These are phyloP conservation scores for Camelina sativa DNA, from an alignment of 345 rosid genomes.

Conservation along the genomic window DNA sequence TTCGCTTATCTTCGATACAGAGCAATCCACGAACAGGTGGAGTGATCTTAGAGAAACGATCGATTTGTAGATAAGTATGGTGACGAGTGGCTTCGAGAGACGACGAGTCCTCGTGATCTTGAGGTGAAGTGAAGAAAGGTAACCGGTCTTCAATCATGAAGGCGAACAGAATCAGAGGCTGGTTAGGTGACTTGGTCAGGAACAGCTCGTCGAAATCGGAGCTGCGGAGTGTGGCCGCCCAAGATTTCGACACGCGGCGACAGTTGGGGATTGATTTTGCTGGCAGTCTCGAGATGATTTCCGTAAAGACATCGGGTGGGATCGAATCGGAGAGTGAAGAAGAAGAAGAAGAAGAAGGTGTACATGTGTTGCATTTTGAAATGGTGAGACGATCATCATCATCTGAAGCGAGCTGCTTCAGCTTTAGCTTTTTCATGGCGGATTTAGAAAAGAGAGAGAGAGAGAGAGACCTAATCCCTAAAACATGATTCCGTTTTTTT, in stretches of 20 bases:
- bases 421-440: background rate
- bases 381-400: background rate
- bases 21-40: background rate
- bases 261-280: background rate
- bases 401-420: background rate
- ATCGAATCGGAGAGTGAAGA: background rate
- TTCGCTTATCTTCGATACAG: background rate
- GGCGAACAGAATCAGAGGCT: background rate
- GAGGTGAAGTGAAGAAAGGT: slow-evolving; percentile 4
- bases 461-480: background rate
- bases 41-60: background rate
- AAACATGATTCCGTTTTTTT: background rate
- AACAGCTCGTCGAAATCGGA: background rate
- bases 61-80: background rate
- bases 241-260: background rate
- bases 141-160: background rate
- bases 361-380: background rate
- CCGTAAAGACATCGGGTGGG: background rate
- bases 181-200: background rate
- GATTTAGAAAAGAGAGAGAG: background rate
- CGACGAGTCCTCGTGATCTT: background rate
- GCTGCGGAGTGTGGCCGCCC: background rate
- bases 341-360: background rate
- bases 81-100: background rate
- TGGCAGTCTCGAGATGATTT: background rate